These are phyloP conservation scores for Leccinum disarticulatum DNA, from an alignment of 768 basidiomycete genomes.

Conservation along the genomic window DNA sequence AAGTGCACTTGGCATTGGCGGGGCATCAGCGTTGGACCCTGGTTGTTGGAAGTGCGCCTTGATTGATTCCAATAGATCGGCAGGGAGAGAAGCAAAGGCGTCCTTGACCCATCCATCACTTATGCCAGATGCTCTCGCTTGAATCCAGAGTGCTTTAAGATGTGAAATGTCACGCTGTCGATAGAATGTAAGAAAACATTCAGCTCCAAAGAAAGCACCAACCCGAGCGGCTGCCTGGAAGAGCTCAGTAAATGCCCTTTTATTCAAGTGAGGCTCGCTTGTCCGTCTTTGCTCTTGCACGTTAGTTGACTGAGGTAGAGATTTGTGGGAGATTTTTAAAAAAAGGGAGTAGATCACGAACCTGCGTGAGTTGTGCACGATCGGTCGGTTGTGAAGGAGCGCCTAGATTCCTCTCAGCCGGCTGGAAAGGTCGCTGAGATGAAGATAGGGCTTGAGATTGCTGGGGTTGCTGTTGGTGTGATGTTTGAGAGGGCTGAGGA, in stretches of 20 bases:
- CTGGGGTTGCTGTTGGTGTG: not conserved
- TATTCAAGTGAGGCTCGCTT: not conserved
- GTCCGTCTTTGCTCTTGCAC: constrained; percentile 13
- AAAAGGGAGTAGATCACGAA: not conserved
- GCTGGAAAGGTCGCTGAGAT: not conserved
- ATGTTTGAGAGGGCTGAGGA: not conserved
- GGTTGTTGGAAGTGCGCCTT: constrained; percentile 5
- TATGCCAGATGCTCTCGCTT: constrained; percentile 20
- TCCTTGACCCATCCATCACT: constrained; percentile 20
- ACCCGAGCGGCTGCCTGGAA: constrained; percentile 27
- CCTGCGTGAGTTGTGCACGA: constrained; percentile 3
- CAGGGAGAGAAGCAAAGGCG: constrained; percentile 21
- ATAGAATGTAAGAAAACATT: not conserved
- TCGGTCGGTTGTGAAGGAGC: not conserved
- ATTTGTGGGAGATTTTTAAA: constrained; percentile 1
- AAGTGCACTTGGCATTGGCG: not conserved
- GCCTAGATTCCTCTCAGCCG: not conserved
- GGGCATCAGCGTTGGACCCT: not conserved
- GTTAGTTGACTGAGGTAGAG: not conserved
- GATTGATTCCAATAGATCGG: constrained; percentile 11
- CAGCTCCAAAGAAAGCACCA: constrained; percentile 7
- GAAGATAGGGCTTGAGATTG: constrained; percentile 2
- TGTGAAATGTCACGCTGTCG: constrained; percentile 16
- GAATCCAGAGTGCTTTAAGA: constrained; percentile 13
- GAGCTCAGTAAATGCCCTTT: constrained; percentile 18